Percentiles rank a stretch among this genome's conserved stretches.
phyloP scores from a whole-genome alignment of 163 green algal genomes.

The Prototheca cutis region DNA sequence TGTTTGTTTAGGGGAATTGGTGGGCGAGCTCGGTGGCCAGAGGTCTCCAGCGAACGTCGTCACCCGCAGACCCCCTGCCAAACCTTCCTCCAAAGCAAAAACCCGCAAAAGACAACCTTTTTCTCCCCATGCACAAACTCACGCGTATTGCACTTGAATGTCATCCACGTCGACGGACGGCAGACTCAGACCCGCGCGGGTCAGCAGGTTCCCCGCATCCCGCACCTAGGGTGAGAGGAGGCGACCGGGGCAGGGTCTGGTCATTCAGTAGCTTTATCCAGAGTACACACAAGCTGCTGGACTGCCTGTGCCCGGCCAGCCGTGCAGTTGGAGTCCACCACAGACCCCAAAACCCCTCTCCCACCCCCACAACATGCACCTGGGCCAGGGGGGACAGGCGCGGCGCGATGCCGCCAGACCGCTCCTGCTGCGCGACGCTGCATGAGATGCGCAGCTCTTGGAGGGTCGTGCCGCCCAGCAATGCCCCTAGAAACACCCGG shows the following conservation, averaged over 20 bases:
- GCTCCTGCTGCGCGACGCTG: constrained; percentile 70
- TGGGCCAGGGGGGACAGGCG: constrained; percentile 76
- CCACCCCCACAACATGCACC: constrained; percentile 30
- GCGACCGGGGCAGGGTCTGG: too few relatives aligned
- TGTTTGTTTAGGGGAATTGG: too few relatives aligned
- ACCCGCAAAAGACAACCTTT: too few relatives aligned
- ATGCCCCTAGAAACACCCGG: constrained; percentile 72
- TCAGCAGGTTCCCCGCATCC: constrained; percentile 87
- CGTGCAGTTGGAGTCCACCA: too few relatives aligned
- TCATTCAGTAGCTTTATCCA: neutral
- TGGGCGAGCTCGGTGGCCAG: too few relatives aligned
- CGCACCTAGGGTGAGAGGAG: constrained; percentile 54
- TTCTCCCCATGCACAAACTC: constrained; percentile 1
- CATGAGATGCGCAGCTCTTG: constrained; percentile 79
- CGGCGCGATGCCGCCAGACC: constrained; percentile 70
- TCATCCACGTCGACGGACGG: constrained; percentile 86
- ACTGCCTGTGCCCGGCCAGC: too few relatives aligned
- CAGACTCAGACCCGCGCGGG: constrained; percentile 67
- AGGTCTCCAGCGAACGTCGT: too few relatives aligned
- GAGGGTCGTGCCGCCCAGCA: constrained; percentile 79
- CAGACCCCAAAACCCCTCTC: neutral
- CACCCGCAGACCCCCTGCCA: too few relatives aligned
- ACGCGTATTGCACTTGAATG: constrained; percentile 63
- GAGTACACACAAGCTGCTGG: too few relatives aligned
- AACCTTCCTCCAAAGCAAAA: too few relatives aligned